Base-by-base conservation (phyloP, 495 filamentous ascomycete genomes). In the Lepidopterella palustris region DNA sequence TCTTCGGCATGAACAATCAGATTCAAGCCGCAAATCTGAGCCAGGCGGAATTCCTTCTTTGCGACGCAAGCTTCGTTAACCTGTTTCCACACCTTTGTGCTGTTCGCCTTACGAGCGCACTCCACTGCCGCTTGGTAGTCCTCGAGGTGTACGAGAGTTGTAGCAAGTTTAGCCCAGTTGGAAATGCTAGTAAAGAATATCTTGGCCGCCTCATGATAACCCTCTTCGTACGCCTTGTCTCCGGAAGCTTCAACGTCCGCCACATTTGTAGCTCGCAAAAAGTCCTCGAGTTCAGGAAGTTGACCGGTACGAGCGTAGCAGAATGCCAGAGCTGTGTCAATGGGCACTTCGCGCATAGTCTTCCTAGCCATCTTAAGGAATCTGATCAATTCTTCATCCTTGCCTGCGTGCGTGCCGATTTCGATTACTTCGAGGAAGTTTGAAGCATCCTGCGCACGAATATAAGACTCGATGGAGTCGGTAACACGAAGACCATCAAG, bases 61-160 rank as follows among this genome's bases (percentile, higher is more conserved):
- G 84, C 81, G 55, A 99, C 89, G 73, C 95, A 99, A 32, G 93
- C 95, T 70, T 88, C 87, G 74, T 97, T 95, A 64, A 99, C 95
- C 74, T 99, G 90, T 77, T 92, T 96, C 95, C 95, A 99, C 55
- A 99, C 95, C 80, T 95, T 96, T 76, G 95, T 90, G 78, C 91
- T 99, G 80, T 97, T 99, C 71, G 95, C 95, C 77, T 97, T 97
- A 70, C 95, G 89, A 24, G 95, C 95, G 68, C 92, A 97, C 75
- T 99, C 95, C 31, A 99, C 95, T 26, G 95, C 95, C 56, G 91
- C 90, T 72, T 99, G 95, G 77, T 99, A 97, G 55, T 99, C 95
- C 68, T 87, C 87, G 6, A 99, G 82, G 72, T 97, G 92, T 21
- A 99, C 95, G 59, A 97, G 78, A 25, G 95, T 97, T 11, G 95